Evolutionary conservation across 768 basidiomycete genomes (phyloP), one percentile per base, ranked within the genome.

Genomic region (Lactarius evosmus): DNA sequence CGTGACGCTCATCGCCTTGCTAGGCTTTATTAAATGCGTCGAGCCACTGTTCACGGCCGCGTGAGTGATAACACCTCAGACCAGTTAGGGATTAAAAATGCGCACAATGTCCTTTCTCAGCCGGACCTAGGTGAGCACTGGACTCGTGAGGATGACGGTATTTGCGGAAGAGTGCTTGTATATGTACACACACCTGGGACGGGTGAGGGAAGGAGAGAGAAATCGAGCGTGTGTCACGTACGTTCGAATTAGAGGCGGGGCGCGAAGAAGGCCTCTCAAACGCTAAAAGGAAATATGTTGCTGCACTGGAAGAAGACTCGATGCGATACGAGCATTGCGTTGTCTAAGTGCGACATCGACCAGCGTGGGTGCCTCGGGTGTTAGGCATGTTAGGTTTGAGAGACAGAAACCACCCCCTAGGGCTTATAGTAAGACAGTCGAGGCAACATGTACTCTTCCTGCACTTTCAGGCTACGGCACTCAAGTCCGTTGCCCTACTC

Each of bases 211-310:
- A 54, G 57, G 7, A 19, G 30, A 52, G 22, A 44, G 8, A 36
- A 50, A n/a, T 36, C n/a, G 56, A 49, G 46, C 3, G 30, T n/a
- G n/a, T n/a, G 1, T 50, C 7, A 72, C 83, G 60, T 68, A 90
- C 88, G 70, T 83, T 77, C 30, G 82, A 79, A 16, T 79, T 79
- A 0, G 84, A 82, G 7, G n/a, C n/a, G 88, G 79, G 44, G 79
- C 69, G 32, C 79, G 75, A 54, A 91, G 74, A 16, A 95, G 78
- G 4, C 84, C 83, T 25, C 91, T 81, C 29, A 93, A 85, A 55
- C 82, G 72, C 70, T 80, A 92, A 69, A 93, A 90, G 3, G 88
- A 85, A 2, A 83, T 78, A 25, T 80, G 78, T 9, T 88, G 84
- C 14, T 84, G 79, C 6, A 85, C 16, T 34, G 27, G 50, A 44